These are phyloP conservation scores for Paecilomyces sp. DNA, from an alignment of 2,329 filamentous ascomycete species.

Conservation along the genomic window DNA sequence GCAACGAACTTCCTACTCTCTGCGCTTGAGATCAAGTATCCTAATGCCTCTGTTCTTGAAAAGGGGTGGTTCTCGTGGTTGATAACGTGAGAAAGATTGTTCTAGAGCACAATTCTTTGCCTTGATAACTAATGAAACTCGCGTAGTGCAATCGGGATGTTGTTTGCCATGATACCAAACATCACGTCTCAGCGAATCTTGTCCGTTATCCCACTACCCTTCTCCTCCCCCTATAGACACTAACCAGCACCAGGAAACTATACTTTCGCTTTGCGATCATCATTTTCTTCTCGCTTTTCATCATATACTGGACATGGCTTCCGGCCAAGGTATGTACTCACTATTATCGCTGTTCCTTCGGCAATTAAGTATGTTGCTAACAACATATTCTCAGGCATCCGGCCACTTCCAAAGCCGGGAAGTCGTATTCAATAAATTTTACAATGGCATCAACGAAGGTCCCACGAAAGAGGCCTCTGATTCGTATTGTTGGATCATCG, in stretches of 20 bases:
- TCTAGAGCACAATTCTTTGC: not conserved
- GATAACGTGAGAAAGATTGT: conserved; percentile 12
- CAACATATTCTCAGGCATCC: conserved; percentile 9
- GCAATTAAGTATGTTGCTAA: not conserved
- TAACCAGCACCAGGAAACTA: conserved; percentile 8
- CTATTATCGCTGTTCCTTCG: not conserved
- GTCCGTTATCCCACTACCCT: not conserved
- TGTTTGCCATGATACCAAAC: conserved; percentile 31
- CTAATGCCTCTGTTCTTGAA: conserved; percentile 20
- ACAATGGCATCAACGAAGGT: conserved; percentile 33
- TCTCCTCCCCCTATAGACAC: not conserved
- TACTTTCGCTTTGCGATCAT: conserved; percentile 32
- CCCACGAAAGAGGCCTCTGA: conserved; percentile 26
- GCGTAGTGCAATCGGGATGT: conserved; percentile 21
- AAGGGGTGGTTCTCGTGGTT: conserved; percentile 34
- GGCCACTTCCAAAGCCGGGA: conserved; percentile 25
- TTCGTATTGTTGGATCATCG: conserved; percentile 31
- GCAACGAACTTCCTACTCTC: conserved; percentile 34
- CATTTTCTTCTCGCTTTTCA: conserved; percentile 29
- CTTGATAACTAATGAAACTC: not conserved
- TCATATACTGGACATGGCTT: conserved; percentile 35
- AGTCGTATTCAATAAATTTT: conserved; percentile 29
- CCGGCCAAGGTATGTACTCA: conserved; percentile 15
- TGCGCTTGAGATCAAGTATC: conserved; percentile 33
- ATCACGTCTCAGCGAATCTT: conserved; percentile 26